Percentiles rank a stretch among this genome's conserved stretches.
Evolutionary conservation across 106 monocot genomes (phyloP).

Genomic region (Acorus calamus): DNA sequence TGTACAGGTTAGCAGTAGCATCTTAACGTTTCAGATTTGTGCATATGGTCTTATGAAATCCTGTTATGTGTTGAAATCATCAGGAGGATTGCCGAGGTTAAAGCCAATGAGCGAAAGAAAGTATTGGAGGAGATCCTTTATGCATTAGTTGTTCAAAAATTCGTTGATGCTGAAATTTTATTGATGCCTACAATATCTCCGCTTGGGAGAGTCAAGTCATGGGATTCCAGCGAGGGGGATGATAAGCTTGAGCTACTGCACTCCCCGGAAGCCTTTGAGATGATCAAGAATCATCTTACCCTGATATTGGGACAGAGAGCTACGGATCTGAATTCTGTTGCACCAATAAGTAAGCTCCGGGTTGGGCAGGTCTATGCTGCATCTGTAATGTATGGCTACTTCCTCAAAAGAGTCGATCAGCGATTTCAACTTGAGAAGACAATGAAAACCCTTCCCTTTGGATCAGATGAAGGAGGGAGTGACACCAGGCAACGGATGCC

Average conservation of each 20-base stretch:
- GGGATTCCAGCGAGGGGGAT: slow-evolving; percentile 28
- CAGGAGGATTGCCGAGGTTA: slow-evolving; percentile 88
- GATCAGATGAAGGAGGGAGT: slow-evolving; percentile 31
- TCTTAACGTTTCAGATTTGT: too few relatives aligned
- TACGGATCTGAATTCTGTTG: slow-evolving; percentile 28
- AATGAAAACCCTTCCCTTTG: slow-evolving; percentile 74
- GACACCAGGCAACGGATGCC: slow-evolving; percentile 22
- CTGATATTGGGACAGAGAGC: slow-evolving; percentile 60
- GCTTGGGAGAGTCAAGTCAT: neutral
- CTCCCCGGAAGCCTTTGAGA: slow-evolving; percentile 73
- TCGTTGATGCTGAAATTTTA: slow-evolving; percentile 67
- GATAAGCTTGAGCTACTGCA: slow-evolving; percentile 61
- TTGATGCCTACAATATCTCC: slow-evolving; percentile 46
- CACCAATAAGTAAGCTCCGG: slow-evolving; percentile 66
- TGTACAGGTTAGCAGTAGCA: slow-evolving; percentile 42
- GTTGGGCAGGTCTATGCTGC: slow-evolving; percentile 92
- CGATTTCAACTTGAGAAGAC: slow-evolving; percentile 88
- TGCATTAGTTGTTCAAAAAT: slow-evolving; percentile 74
- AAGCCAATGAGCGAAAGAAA: slow-evolving; percentile 74
- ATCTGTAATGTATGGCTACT: slow-evolving; percentile 91
- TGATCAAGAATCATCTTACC: slow-evolving; percentile 73
- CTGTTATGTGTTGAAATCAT: neutral
- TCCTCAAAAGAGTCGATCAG: slow-evolving; percentile 80
- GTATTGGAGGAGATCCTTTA: slow-evolving; percentile 80
- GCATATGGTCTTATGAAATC: too few relatives aligned